Conservation (phyloP, 2,329 filamentous ascomycete species). For the Stagonosporopsis cucurbitacearum region DNA sequence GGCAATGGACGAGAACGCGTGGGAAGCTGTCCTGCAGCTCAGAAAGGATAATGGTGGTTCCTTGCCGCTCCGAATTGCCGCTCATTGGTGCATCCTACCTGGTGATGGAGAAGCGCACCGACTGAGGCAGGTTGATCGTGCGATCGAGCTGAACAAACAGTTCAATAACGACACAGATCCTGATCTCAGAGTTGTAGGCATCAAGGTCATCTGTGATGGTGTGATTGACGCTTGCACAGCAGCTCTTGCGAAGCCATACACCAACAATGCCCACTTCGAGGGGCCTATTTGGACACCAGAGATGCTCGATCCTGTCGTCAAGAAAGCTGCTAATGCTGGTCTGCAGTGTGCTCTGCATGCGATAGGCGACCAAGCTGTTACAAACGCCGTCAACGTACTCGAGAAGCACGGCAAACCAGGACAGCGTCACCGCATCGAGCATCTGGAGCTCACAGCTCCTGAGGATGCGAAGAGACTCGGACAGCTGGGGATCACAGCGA, state of each 20-base stretch:
- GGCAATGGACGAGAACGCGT: conserved; percentile 64
- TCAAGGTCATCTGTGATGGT: conserved; percentile 71
- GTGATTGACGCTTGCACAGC: conserved; percentile 71
- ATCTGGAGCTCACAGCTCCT: conserved; percentile 65
- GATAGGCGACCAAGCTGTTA: conserved; percentile 67
- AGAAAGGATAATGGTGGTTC: conserved; percentile 37
- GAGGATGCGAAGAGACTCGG: conserved; percentile 65
- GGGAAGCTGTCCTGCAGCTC: conserved; percentile 58
- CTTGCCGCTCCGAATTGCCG: conserved; percentile 59
- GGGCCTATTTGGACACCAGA: conserved; percentile 63
- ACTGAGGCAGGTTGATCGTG: conserved; percentile 59
- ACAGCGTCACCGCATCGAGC: conserved; percentile 68
- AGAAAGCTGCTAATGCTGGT: conserved; percentile 59
- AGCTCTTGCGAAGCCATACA: conserved; percentile 65
- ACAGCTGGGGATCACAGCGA: conserved; percentile 73
- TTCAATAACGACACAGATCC: conserved; percentile 56
- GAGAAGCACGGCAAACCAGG: conserved; percentile 52
- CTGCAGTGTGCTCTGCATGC: conserved; percentile 70
- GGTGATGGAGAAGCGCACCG: conserved; percentile 53
- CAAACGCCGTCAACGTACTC: conserved; percentile 64
- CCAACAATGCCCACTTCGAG: conserved; percentile 53
- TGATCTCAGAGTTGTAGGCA: conserved; percentile 62
- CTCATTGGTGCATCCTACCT: conserved; percentile 63
- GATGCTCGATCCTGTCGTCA: conserved; percentile 61
- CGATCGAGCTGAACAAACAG: conserved; percentile 55